Base-by-base conservation (phyloP, 2,329 filamentous ascomycete species). In the Geosmithia morbida region DNA sequence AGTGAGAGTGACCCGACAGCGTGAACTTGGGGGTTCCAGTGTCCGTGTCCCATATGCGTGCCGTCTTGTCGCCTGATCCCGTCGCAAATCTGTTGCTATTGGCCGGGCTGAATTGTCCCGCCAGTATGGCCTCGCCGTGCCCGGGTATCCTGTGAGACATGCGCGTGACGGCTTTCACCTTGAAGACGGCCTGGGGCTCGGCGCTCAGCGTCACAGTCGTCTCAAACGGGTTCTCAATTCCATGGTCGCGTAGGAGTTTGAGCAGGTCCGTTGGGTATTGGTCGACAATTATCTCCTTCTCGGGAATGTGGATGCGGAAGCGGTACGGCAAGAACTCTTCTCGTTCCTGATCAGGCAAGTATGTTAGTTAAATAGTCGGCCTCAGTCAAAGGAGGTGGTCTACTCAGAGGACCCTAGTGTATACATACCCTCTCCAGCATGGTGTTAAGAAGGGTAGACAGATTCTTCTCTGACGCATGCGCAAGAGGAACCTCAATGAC, bases 21-120 rank as follows among this genome's bases (percentile, higher is more conserved):
- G 88, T 97, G 63, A 85, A 78, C 51, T 87, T 77, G 0, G 89
- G 88, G 11, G 88, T 96, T 44, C 89, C 89, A 0, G 88, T 96
- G 57, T 96, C 87, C 45, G 87, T 89, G 58, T 98, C 89, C 87
- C 87, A 96, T 67, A 97, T 83, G 48, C 90, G 72, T 0, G 89
- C 90, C 1, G 89, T 96, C 55, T 84, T 84, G 59, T 98, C 92
- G 44, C 92, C 92, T 51, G 84, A 87, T 1, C 90, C 92, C 1
- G 87, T 95, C 0, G 88, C 89, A 63, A 96, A 75, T 49, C 82
- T 75, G 11, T 80, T 79, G 22, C 85, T 90, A 7, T 77, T 80
- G 39, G 77, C 75, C 0, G 90, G 90, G 1, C 85, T 92, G 63
- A 96, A 97, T 40, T 89, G 81, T 2, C 85, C 83, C 29, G 85